A percentile compares a stretch with the other conserved stretches of the same genome.
phyloP scores from a whole-genome alignment of 2,329 filamentous ascomycete genomes.

The Lomentospora prolificans region DNA sequence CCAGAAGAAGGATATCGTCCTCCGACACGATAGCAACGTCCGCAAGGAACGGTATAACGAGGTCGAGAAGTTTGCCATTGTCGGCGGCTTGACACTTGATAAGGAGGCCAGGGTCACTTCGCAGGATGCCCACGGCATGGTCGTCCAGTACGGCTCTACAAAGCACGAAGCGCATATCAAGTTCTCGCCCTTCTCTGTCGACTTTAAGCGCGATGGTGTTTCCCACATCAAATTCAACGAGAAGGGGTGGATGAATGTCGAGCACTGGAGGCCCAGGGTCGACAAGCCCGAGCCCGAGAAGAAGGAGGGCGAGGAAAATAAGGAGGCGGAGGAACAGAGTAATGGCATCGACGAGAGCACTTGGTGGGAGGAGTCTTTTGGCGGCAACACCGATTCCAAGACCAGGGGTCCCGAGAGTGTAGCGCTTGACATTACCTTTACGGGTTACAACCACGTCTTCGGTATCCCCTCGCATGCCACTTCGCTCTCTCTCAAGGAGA shows the following conservation, averaged over 20 bases:
- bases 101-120: constrained; percentile 58
- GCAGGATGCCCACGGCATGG: constrained; percentile 58
- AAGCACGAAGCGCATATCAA: constrained; percentile 75
- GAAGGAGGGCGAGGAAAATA: constrained; percentile 37
- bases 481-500: constrained; percentile 79
- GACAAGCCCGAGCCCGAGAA: constrained; percentile 47
- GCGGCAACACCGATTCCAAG: constrained; percentile 90
- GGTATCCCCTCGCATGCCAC: constrained; percentile 92
- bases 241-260: constrained; percentile 80
- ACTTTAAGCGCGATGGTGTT: constrained; percentile 75
- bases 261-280: constrained; percentile 88
- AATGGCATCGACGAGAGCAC: constrained; percentile 68
- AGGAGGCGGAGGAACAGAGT: constrained; percentile 23
- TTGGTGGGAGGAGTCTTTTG: constrained; percentile 97
- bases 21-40: constrained; percentile 73
- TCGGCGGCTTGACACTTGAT: constrained; percentile 68
- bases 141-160: constrained; percentile 69
- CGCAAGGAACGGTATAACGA: constrained; percentile 95
- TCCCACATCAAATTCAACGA: constrained; percentile 85
- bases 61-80: constrained; percentile 73
- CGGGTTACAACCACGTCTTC: constrained; percentile 84
- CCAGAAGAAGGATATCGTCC: constrained; percentile 76
- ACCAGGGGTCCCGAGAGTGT: constrained; percentile 91
- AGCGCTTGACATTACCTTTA: constrained; percentile 82
- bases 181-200: constrained; percentile 72